Conservation (phyloP, 2,329 filamentous ascomycete species). For the Catunica adiposa region DNA sequence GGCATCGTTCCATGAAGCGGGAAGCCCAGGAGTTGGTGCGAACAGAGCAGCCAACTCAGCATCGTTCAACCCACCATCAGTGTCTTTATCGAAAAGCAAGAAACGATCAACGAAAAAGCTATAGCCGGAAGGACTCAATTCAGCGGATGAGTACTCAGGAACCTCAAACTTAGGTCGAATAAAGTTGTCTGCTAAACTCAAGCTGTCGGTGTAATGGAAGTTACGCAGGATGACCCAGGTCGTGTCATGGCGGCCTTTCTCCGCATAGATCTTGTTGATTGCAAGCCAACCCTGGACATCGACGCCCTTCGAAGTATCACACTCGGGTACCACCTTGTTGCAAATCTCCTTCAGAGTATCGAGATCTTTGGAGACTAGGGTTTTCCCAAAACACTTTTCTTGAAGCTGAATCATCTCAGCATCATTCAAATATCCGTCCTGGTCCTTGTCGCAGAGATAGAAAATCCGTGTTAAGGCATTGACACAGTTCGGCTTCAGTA, state of each 20-base stretch:
- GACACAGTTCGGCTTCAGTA: conserved; percentile 75
- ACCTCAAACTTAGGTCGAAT: conserved; percentile 90
- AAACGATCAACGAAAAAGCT: conserved; percentile 97
- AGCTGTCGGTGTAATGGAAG: conserved; percentile 89
- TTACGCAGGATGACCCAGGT: conserved; percentile 94
- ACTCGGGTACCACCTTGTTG: conserved; percentile 46
- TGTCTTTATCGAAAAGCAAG: conserved; percentile 88
- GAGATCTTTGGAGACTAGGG: conserved; percentile 63
- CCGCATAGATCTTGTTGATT: conserved; percentile 88
- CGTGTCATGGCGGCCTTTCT: conserved; percentile 93
- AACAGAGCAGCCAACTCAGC: conserved; percentile 74
- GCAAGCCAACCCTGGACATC: conserved; percentile 71
- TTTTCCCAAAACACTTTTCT: conserved; percentile 78
- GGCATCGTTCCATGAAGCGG: conserved; percentile 70
- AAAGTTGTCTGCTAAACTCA: conserved; percentile 81
- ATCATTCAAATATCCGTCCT: conserved; percentile 83
- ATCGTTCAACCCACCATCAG: conserved; percentile 83
- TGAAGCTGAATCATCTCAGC: conserved; percentile 85
- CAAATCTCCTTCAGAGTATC: conserved; percentile 84
- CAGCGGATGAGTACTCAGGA: conserved; percentile 77
- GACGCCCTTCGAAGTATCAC: conserved; percentile 53
- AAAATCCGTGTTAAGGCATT: conserved; percentile 81
- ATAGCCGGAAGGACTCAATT: conserved; percentile 86
- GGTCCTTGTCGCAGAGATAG: conserved; percentile 90
- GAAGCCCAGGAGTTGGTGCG: conserved; percentile 79